Base-by-base conservation (phyloP, 1,284 basidiomycete genomes). In the Malassezia psittaci region DNA sequence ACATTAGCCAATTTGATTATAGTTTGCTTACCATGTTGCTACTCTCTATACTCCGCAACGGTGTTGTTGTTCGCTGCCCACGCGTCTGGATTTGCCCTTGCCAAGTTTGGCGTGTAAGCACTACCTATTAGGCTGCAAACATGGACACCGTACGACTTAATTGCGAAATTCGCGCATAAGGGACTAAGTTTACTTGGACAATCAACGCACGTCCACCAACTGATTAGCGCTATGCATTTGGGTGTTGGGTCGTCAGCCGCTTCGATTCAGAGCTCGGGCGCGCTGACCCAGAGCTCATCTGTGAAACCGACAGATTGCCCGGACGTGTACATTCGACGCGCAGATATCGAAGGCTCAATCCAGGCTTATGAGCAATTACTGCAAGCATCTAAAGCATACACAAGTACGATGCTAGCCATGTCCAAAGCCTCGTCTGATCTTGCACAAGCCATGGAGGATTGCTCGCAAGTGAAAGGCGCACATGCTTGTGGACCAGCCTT, bases 351-450 rank as follows among this genome's bases (percentile, higher is more conserved):
- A 75, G 79, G 80, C 13, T 87, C 86, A 67, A 65, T 89, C 42
- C 81, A 84, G 64, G 82, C 86, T 13, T 90, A 87, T 69, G 87
- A 88, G 72, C 83, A 90, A 83, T 79, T 94, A 48, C 81, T 94
- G 77, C 81, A 77, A 60, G 81, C 84, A 43, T 87, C 86, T 61
- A 85, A 88, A 48, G 82, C 81, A 51, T 96, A 93, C 78, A 87
- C 90, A 46, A 79, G 83, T 36, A 86, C 88, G 29, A 80, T 96
- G 63, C 77, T 90, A 53, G 81, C 83, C 45, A 85, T 96, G 82
- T 87, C 88, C 13, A 83, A 82, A 59, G 88, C 85, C 10, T 89
- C 88, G 5, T 87, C 88, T 39, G 81, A 82, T 3, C 87, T 96
- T 63, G 91, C 90, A 21, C 83, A 86, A 71, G 86, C 71, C 10